These are phyloP conservation scores for Lycium barbarum DNA, from an alignment of 257 asterid species.

Conservation along the genomic window DNA sequence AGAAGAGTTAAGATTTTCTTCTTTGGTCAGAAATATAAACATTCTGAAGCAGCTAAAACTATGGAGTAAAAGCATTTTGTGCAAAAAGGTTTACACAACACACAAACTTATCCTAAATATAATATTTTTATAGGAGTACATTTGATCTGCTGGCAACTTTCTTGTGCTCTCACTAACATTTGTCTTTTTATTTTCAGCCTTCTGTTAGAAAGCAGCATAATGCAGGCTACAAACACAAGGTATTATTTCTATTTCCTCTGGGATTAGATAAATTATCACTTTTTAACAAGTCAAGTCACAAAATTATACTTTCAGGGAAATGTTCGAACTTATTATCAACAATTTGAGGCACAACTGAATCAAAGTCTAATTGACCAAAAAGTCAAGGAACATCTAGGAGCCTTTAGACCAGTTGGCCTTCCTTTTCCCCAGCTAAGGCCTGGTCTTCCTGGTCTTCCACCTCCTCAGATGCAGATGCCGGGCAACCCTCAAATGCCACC, in stretches of 20 bases:
- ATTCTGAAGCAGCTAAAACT: not conserved
- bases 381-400: slow-evolving; percentile 95
- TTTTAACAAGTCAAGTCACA: not conserved
- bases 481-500: slow-evolving; percentile 62
- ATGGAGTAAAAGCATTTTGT: not conserved
- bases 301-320: slow-evolving; percentile 67
- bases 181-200: slow-evolving; percentile 66
- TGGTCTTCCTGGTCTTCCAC: slow-evolving; percentile 64
- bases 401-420: slow-evolving; percentile 75
- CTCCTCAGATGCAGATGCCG: slow-evolving; percentile 56
- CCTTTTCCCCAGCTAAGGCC: slow-evolving; percentile 73
- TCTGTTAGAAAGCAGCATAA: slow-evolving; percentile 97
- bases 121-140: not conserved
- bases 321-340: slow-evolving; percentile 88
- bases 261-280: not conserved
- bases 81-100: not conserved
- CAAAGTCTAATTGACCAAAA: slow-evolving; percentile 95
- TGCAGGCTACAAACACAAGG: slow-evolving; percentile 99
- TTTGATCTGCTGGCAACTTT: not conserved
- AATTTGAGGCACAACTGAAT: slow-evolving; percentile 92
- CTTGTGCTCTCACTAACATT: not conserved
- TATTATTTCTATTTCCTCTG: slow-evolving; percentile 32
- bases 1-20: not conserved
- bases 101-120: not conserved
- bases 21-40: not conserved